Evolutionary conservation across 305 asterid species (phyloP).

Genomic region (Fraxinus albicans): DNA sequence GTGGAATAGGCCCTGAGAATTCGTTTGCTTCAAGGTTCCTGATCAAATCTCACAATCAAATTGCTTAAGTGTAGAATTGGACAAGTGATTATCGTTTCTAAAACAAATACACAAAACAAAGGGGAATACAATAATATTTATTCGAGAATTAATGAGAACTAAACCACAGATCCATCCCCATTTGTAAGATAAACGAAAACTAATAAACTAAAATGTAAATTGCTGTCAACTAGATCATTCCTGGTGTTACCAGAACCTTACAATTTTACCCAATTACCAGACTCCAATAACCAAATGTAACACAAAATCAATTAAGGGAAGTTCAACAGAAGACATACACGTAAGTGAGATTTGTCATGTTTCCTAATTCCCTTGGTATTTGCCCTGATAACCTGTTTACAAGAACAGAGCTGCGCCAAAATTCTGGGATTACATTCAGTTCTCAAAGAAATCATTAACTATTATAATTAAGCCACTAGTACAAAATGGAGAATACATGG

Average conservation of each 20-base stretch:
- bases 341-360: slow-evolving; percentile 72
- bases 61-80: neutral
- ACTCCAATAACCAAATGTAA: slow-evolving; percentile 7
- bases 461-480: slow-evolving; percentile 7
- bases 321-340: slow-evolving; percentile 53
- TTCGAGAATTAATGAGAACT: neutral
- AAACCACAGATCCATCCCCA: neutral
- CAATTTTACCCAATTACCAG: slow-evolving; percentile 1
- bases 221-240: neutral
- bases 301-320: slow-evolving; percentile 12
- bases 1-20: slow-evolving; percentile 73
- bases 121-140: neutral
- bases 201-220: neutral
- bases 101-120: neutral
- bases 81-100: neutral
- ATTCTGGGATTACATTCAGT: slow-evolving; percentile 18
- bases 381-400: slow-evolving; percentile 86
- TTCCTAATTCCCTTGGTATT: slow-evolving; percentile 73
- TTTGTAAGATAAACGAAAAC: neutral
- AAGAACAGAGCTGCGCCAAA: slow-evolving; percentile 74
- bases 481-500: slow-evolving; percentile 48
- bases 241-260: neutral
- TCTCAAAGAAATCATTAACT: slow-evolving; percentile 12
- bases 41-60: slow-evolving; percentile 26
- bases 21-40: slow-evolving; percentile 90